Conservation (phyloP, 2,329 filamentous ascomycete species). For the Elsinoe perseae region DNA sequence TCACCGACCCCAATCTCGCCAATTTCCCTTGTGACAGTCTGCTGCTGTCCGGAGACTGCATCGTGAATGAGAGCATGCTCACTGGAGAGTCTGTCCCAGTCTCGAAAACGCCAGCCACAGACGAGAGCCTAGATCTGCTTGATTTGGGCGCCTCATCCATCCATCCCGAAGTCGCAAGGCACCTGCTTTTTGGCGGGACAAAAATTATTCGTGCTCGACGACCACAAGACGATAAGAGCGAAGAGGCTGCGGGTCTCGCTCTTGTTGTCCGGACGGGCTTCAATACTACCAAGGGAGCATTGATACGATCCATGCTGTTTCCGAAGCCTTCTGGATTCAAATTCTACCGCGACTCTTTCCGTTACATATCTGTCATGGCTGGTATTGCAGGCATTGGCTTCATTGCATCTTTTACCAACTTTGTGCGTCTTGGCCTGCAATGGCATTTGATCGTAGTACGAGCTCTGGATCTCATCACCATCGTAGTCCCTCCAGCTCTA, state of each 20-base stretch:
- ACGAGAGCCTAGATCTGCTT: slow-evolving; percentile 68
- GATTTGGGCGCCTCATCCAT: slow-evolving; percentile 75
- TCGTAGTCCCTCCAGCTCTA: slow-evolving; percentile 89
- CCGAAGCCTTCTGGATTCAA: slow-evolving; percentile 98
- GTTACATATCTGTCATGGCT: slow-evolving; percentile 96
- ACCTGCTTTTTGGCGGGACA: slow-evolving; percentile 91
- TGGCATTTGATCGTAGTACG: slow-evolving; percentile 90
- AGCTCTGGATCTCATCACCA: slow-evolving; percentile 91
- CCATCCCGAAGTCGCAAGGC: slow-evolving; percentile 71
- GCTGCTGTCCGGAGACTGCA: slow-evolving; percentile 86
- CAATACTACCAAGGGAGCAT: slow-evolving; percentile 91
- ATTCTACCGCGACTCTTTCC: slow-evolving; percentile 95
- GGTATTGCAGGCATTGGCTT: slow-evolving; percentile 80
- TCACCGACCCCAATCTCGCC: slow-evolving; percentile 82
- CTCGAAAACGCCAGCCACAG: slow-evolving; percentile 76
- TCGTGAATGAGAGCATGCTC: slow-evolving; percentile 98
- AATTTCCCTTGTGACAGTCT: slow-evolving; percentile 91
- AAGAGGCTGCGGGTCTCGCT: slow-evolving; percentile 83
- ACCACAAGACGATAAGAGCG: slow-evolving; percentile 75
- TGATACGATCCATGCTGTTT: slow-evolving; percentile 96
- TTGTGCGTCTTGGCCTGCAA: slow-evolving; percentile 70
- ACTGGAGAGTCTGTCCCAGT: slow-evolving; percentile 96
- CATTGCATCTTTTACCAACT: slow-evolving; percentile 85
- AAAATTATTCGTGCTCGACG: slow-evolving; percentile 86
- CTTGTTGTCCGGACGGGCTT: slow-evolving; percentile 93